Evolutionary conservation across 768 basidiomycete species (phyloP), one percentile per base, ranked within the genome.

Genomic region (Leccinum aurantiacum): DNA sequence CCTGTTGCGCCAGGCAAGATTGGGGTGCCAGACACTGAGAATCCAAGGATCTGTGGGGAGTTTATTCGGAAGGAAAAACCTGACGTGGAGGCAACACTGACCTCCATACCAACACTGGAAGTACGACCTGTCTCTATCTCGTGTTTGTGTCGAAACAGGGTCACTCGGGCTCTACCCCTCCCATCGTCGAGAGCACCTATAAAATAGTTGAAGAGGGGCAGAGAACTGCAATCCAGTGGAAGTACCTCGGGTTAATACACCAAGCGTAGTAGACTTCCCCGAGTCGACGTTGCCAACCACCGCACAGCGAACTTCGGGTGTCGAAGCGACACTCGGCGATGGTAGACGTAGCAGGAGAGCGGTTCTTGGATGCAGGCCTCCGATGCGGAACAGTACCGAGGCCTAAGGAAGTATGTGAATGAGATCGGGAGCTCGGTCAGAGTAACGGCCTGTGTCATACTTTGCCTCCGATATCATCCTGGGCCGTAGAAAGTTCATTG

Each of bases 91-190:
- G 6, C 13, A 24, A 56, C n/a, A 60, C 80, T 59, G 62, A 94
- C 93, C 82, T 99, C 97, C 89, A 97, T 95, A 22, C 97, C 97
- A 47, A 98, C 93, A 61, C 91, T 93, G 24, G 91, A 94, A 0
- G 97, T 99, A 54, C 97, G 79, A 6, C 96, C 96, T 19, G 90
- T 94, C 77, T 98, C 97, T 56, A 98, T 80, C 75, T 99, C 97
- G 69, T 99, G 97, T 72, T 98, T 97, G 72, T 99, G 97, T 57
- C 96, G 82, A 75, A 98, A 98, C 8, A 99, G 77, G 4, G 88
- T 87, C 5, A 98, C 90, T 55, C 96, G 90, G 1, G 90, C 90
- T 53, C 84, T 83, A 1, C 89, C 90, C 72, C 89, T 78, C 27
- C 91, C 91, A 67, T 94, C 92, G 66, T 94, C 92, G 55, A 93